These are phyloP conservation scores for Calocybe indica DNA, from an alignment of 768 basidiomycete genomes.

Conservation along the genomic window DNA sequence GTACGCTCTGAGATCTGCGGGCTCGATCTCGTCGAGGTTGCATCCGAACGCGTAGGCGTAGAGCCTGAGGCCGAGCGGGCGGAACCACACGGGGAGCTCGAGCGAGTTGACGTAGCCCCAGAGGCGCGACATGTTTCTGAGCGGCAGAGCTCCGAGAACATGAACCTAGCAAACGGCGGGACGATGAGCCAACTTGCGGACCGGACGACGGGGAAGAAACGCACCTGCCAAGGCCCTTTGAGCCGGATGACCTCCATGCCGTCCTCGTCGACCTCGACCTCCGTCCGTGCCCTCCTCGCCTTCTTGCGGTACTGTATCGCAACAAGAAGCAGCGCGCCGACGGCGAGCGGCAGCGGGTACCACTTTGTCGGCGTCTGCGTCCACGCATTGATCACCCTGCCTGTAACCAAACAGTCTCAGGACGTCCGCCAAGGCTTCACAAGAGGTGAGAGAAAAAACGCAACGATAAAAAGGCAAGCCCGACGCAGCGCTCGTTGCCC, in stretches of 20 bases:
- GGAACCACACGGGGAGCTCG: slow-evolving; percentile 90
- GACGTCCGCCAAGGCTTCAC: slow-evolving; percentile 3
- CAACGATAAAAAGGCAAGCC: slow-evolving; percentile 50
- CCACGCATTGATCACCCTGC: slow-evolving; percentile 72
- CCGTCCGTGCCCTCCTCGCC: slow-evolving; percentile 38
- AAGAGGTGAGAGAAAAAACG: slow-evolving; percentile 14
- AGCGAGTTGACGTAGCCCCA: slow-evolving; percentile 97
- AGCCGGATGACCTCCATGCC: slow-evolving; percentile 77
- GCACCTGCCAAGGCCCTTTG: slow-evolving; percentile 90
- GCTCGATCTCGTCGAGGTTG: slow-evolving; percentile 88
- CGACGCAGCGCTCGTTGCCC: slow-evolving; percentile 11
- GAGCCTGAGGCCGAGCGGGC: slow-evolving; percentile 82
- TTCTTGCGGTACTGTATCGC: slow-evolving; percentile 71
- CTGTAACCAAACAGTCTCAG: slow-evolving; percentile 25
- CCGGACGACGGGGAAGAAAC: slow-evolving; percentile 15
- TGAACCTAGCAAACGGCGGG: slow-evolving; percentile 60
- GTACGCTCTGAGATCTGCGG: slow-evolving; percentile 71
- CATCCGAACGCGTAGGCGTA: slow-evolving; percentile 91
- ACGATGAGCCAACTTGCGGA: not conserved
- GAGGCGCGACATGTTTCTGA: slow-evolving; percentile 90
- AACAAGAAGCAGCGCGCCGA: slow-evolving; percentile 84
- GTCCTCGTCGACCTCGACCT: slow-evolving; percentile 76
- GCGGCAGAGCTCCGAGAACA: slow-evolving; percentile 90
- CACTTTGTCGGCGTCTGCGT: slow-evolving; percentile 86
- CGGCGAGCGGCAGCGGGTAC: slow-evolving; percentile 90